Evolutionary conservation across 495 filamentous ascomycete species (phyloP).

Genomic region (Penicillium lagena): DNA sequence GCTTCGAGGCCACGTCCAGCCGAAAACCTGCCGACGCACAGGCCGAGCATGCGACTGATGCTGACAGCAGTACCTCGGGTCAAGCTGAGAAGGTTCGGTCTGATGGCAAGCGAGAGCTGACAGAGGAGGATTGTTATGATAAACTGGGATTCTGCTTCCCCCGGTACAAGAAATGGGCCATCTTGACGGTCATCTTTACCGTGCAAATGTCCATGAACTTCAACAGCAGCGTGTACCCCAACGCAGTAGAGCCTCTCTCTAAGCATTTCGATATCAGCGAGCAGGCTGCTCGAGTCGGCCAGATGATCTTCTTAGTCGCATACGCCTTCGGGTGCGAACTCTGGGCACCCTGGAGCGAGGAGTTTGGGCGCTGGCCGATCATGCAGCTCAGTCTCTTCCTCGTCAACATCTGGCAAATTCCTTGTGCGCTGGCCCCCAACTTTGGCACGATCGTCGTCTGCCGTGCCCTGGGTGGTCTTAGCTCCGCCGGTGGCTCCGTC

Average conservation of each 20-base stretch:
- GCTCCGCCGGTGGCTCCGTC: slow-evolving; percentile 71
- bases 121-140: slow-evolving; percentile 55
- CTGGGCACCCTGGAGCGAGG: slow-evolving; percentile 79
- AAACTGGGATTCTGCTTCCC: slow-evolving; percentile 60
- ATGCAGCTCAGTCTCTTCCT: slow-evolving; percentile 63
- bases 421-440: slow-evolving; percentile 64
- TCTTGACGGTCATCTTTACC: slow-evolving; percentile 65
- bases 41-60: slow-evolving; percentile 14
- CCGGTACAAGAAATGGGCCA: slow-evolving; percentile 66
- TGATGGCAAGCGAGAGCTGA: slow-evolving; percentile 50
- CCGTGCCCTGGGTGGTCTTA: slow-evolving; percentile 62
- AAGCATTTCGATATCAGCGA: slow-evolving; percentile 56
- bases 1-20: not conserved
- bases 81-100: slow-evolving; percentile 14
- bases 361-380: slow-evolving; percentile 68
- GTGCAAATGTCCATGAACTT: slow-evolving; percentile 85
- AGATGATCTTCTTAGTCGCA: slow-evolving; percentile 63
- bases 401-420: slow-evolving; percentile 71
- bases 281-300: slow-evolving; percentile 59
- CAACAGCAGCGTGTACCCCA: slow-evolving; percentile 69
- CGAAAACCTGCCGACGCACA: slow-evolving; percentile 3
- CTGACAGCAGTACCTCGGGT: slow-evolving; percentile 7
- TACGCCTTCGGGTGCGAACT: slow-evolving; percentile 80
- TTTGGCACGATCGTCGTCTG: slow-evolving; percentile 60
- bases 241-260: slow-evolving; percentile 54